Evolutionary conservation across 73 alveolate genomes (phyloP).

Genomic region (Paramecium caudatum): DNA sequence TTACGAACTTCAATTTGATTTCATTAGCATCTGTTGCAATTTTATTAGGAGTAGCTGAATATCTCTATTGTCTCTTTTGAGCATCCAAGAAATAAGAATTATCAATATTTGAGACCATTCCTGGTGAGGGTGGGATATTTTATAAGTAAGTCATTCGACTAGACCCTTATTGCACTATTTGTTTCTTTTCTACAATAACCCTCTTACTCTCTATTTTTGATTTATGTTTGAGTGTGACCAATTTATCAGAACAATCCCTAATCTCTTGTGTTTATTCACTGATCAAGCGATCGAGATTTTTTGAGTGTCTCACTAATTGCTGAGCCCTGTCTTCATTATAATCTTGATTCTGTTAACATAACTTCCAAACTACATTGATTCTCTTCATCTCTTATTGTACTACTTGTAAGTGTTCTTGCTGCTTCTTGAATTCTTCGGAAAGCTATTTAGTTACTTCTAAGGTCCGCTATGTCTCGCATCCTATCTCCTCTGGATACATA

Average conservation of each 20-base stretch:
- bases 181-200: background rate
- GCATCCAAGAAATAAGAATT: conserved; percentile 42
- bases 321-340: conserved; percentile 57
- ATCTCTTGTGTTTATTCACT: conserved; percentile 1
- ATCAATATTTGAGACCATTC: conserved; percentile 32
- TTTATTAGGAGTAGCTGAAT: too few species aligned
- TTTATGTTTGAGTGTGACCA: background rate
- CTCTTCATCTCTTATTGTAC: conserved; percentile 42
- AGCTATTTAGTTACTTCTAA: background rate
- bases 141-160: conserved; percentile 8
- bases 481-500: conserved; percentile 8
- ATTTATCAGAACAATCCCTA: background rate
- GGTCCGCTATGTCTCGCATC: background rate
- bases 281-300: background rate
- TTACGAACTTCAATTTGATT: conserved; percentile 23
- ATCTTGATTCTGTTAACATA: conserved; percentile 34
- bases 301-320: background rate
- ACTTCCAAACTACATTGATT: conserved; percentile 7
- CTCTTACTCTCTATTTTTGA: conserved; percentile 20
- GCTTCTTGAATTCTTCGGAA: background rate
- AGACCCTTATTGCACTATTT: background rate
- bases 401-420: conserved; percentile 1
- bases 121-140: conserved; percentile 46
- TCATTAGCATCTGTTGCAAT: background rate
- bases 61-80: conserved; percentile 7